A percentile compares a stretch with the other conserved stretches of the same genome.
phyloP scores from a whole-genome alignment of 2,329 filamentous ascomycete genomes.

The Sporothrix humicola region DNA sequence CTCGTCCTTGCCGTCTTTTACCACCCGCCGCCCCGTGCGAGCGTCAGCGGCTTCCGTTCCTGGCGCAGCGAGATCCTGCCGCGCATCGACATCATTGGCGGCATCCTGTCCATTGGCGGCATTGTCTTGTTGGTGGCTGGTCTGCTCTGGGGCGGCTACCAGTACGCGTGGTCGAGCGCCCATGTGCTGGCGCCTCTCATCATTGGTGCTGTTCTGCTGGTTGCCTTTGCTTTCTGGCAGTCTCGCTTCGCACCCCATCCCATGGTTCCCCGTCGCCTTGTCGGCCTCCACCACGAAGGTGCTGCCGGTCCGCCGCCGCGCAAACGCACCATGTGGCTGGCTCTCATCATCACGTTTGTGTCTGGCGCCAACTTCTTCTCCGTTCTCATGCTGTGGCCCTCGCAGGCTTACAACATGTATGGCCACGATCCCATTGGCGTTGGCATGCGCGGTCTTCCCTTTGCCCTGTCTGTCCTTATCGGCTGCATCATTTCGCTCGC shows the following conservation, averaged over 20 bases:
- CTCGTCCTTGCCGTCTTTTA: slow-evolving; percentile 59
- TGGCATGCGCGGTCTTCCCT: slow-evolving; percentile 68
- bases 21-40: slow-evolving; percentile 56
- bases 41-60: slow-evolving; percentile 48
- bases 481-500: slow-evolving; percentile 65
- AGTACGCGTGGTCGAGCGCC: slow-evolving; percentile 48
- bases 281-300: slow-evolving; percentile 40
- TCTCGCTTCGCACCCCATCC: slow-evolving; percentile 60
- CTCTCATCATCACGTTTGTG: slow-evolving; percentile 63
- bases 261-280: slow-evolving; percentile 56
- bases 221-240: slow-evolving; percentile 62
- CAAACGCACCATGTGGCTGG: slow-evolving; percentile 55
- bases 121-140: slow-evolving; percentile 59
- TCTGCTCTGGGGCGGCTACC: slow-evolving; percentile 50
- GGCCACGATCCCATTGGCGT: slow-evolving; percentile 67
- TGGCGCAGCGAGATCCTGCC: slow-evolving; percentile 48
- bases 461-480: slow-evolving; percentile 66
- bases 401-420: slow-evolving; percentile 68
- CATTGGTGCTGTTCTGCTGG: slow-evolving; percentile 56
- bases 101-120: slow-evolving; percentile 55
- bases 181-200: slow-evolving; percentile 57
- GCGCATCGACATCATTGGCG: slow-evolving; percentile 58
- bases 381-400: slow-evolving; percentile 65
- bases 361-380: slow-evolving; percentile 65
- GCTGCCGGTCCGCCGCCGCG: slow-evolving; percentile 29